A percentile compares a stretch with the other conserved stretches of the same genome.
These are phyloP conservation scores for Talaromyces sp. DNA, from an alignment of 2,329 filamentous ascomycete genomes.

Conservation along the genomic window DNA sequence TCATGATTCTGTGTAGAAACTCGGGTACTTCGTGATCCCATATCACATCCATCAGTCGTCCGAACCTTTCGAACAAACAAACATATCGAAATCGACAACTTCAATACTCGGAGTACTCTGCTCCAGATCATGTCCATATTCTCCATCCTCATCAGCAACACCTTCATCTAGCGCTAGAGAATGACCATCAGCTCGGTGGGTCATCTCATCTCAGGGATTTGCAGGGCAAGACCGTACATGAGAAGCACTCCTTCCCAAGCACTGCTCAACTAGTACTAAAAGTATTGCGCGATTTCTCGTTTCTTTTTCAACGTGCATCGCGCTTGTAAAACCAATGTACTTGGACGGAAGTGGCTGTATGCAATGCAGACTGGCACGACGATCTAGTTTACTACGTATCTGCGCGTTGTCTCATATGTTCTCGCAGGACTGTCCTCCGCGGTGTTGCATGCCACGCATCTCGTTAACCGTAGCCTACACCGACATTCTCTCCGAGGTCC, in stretches of 20 bases:
- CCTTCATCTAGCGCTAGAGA: neutral
- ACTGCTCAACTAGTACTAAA: neutral
- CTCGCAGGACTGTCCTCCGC: neutral
- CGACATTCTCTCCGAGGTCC: neutral
- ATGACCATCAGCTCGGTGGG: neutral
- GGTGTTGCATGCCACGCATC: neutral
- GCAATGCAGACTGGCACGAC: neutral
- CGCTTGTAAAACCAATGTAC: neutral
- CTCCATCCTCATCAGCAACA: neutral
- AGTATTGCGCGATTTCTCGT: neutral
- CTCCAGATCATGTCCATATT: slow-evolving; percentile 2
- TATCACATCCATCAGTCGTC: neutral
- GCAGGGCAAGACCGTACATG: neutral
- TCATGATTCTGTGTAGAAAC: neutral
- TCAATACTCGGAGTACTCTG: neutral
- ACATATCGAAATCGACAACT: neutral
- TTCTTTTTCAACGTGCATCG: neutral
- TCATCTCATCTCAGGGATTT: neutral
- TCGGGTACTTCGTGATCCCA: neutral
- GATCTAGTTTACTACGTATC: neutral
- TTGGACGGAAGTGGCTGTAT: neutral
- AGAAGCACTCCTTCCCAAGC: neutral
- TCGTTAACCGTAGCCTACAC: neutral
- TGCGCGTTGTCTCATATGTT: neutral
- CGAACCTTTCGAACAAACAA: neutral